These are phyloP conservation scores for Erodium texanum DNA, from an alignment of 441 rosid species.

Conservation along the genomic window DNA sequence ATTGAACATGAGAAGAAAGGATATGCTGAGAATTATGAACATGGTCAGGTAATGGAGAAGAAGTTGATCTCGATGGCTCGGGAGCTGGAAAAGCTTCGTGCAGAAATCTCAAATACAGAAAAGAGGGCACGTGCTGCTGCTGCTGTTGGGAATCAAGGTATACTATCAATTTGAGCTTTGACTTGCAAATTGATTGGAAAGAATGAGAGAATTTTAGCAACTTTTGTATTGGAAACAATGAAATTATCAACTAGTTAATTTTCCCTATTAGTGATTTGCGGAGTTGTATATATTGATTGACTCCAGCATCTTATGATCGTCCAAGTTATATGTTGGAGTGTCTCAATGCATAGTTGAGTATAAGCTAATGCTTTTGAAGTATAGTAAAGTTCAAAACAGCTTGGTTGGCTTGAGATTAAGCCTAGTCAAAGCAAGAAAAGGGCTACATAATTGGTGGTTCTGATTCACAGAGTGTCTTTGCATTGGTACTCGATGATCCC, in stretches of 20 bases:
- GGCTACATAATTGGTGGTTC: background rate
- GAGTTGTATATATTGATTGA: background rate
- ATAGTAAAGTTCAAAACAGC: background rate
- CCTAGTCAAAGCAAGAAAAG: background rate
- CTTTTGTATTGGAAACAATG: background rate
- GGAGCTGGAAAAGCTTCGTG: slow-evolving; percentile 88
- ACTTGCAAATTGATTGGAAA: background rate
- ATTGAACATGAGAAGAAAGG: slow-evolving; percentile 94
- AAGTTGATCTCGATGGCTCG: slow-evolving; percentile 88
- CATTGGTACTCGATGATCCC: background rate
- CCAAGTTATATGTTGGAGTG: background rate
- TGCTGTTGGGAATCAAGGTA: slow-evolving; percentile 58
- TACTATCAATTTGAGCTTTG: slow-evolving; percentile 1
- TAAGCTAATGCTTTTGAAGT: too few species aligned
- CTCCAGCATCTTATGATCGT: background rate
- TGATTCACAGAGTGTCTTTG: background rate
- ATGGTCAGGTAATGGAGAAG: slow-evolving; percentile 83
- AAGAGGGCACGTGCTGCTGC: slow-evolving; percentile 57
- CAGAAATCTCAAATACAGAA: slow-evolving; percentile 83
- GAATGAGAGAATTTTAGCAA: background rate
- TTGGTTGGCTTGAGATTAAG: background rate
- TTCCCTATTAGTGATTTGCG: background rate
- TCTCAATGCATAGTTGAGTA: background rate
- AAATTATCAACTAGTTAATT: background rate
- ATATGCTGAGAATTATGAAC: slow-evolving; percentile 89